These are phyloP conservation scores for Exophiala alcalophila DNA, from an alignment of 2,329 filamentous ascomycete genomes.

Conservation along the genomic window DNA sequence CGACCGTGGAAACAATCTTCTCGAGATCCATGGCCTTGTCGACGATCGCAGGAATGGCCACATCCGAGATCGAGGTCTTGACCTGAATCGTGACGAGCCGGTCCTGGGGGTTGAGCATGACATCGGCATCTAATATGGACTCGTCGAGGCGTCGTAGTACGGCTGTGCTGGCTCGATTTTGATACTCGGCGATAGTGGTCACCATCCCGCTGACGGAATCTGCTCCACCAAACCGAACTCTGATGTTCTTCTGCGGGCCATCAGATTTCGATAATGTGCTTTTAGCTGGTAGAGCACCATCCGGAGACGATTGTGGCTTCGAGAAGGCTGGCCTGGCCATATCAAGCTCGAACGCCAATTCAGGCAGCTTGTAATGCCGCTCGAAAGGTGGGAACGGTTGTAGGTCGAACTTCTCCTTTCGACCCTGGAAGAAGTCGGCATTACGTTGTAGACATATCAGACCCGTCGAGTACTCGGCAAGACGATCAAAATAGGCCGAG, in stretches of 20 bases:
- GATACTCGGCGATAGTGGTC: slow-evolving; percentile 15
- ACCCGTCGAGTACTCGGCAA: slow-evolving; percentile 23
- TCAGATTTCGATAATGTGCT: neutral
- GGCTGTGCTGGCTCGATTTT: slow-evolving; percentile 15
- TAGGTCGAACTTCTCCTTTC: slow-evolving; percentile 16
- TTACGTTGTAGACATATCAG: slow-evolving; percentile 24
- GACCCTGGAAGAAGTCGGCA: slow-evolving; percentile 17
- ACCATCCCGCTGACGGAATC: slow-evolving; percentile 11
- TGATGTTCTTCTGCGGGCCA: slow-evolving; percentile 10
- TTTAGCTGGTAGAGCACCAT: neutral
- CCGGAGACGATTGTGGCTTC: neutral
- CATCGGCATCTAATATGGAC: slow-evolving; percentile 21
- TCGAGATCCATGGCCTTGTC: slow-evolving; percentile 24
- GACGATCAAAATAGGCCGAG: slow-evolving; percentile 24
- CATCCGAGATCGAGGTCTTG: slow-evolving; percentile 14
- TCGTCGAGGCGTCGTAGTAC: slow-evolving; percentile 17
- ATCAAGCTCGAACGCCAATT: slow-evolving; percentile 21
- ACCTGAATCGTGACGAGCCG: slow-evolving; percentile 21
- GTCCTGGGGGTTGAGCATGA: slow-evolving; percentile 19
- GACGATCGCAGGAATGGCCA: slow-evolving; percentile 19
- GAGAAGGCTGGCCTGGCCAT: slow-evolving; percentile 8
- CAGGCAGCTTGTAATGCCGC: slow-evolving; percentile 15
- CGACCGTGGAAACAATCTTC: slow-evolving; percentile 25
- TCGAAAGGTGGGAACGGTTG: slow-evolving; percentile 19
- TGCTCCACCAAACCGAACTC: slow-evolving; percentile 22